Conservation (phyloP, 2,329 filamentous ascomycete genomes). For the Parastagonospora nodorum region DNA sequence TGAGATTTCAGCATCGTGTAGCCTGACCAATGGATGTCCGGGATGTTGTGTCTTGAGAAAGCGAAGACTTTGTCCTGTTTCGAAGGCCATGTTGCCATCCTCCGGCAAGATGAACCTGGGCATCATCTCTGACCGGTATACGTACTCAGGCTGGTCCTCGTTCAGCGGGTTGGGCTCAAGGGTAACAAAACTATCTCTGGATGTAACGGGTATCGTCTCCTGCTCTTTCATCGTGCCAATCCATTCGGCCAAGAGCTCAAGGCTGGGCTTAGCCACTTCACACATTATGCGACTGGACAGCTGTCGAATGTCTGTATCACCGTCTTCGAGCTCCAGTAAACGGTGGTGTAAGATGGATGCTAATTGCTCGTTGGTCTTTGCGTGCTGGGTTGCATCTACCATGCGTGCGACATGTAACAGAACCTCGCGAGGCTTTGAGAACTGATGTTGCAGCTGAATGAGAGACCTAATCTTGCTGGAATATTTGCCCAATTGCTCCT, state of each 20-base stretch:
- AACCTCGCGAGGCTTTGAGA: slow-evolving; percentile 56
- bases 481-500: slow-evolving; percentile 44
- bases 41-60: slow-evolving; percentile 74
- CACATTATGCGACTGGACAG: slow-evolving; percentile 71
- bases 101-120: slow-evolving; percentile 74
- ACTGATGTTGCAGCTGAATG: slow-evolving; percentile 48
- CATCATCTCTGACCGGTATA: slow-evolving; percentile 68
- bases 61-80: slow-evolving; percentile 76
- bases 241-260: slow-evolving; percentile 73
- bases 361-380: slow-evolving; percentile 46
- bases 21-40: slow-evolving; percentile 68
- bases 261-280: slow-evolving; percentile 68
- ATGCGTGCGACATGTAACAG: slow-evolving; percentile 60
- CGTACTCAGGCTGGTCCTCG: slow-evolving; percentile 56
- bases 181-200: slow-evolving; percentile 37
- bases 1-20: slow-evolving; percentile 54
- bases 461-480: slow-evolving; percentile 37
- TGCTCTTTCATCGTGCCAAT: slow-evolving; percentile 64
- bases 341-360: slow-evolving; percentile 44
- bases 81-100: slow-evolving; percentile 73
- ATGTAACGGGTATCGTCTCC: slow-evolving; percentile 28
- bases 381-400: slow-evolving; percentile 52
- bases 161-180: slow-evolving; percentile 31
- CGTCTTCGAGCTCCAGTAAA: slow-evolving; percentile 62
- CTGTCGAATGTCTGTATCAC: slow-evolving; percentile 63